phyloP scores from a whole-genome alignment of 2,329 filamentous ascomycete species.

The Colletotrichum viniferum region DNA sequence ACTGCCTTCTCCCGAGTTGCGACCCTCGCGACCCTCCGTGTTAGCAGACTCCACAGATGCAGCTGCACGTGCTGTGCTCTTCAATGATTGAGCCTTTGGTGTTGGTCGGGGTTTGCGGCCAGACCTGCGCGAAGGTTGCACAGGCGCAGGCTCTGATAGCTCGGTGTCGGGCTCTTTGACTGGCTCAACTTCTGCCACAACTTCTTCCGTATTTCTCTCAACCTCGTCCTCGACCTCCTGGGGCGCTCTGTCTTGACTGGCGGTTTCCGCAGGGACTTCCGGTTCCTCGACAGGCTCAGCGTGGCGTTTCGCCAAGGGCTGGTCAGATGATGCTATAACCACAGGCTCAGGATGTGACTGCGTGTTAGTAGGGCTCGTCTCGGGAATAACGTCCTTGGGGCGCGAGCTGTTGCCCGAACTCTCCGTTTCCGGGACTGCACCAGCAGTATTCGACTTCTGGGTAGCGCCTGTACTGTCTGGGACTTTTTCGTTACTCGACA shows the following conservation, averaged over 20 bases:
- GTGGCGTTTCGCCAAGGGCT: background rate
- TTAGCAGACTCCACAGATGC: background rate
- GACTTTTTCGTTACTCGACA: conserved; percentile 16
- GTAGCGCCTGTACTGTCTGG: conserved; percentile 14
- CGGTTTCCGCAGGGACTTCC: background rate
- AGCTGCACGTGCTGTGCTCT: background rate
- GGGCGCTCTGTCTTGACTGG: background rate
- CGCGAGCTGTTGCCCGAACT: conserved; percentile 18
- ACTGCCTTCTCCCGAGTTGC: background rate
- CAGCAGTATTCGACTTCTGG: background rate
- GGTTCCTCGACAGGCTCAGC: background rate
- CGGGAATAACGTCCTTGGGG: conserved; percentile 29
- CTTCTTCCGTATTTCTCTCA: background rate
- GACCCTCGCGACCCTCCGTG: background rate
- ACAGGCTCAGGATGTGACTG: background rate
- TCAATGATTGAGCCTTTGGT: conserved; percentile 1
- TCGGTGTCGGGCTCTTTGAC: background rate
- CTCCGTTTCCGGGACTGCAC: background rate
- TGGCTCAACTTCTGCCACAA: background rate
- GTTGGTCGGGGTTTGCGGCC: conserved; percentile 8
- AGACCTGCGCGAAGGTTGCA: conserved; percentile 9
- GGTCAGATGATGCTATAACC: background rate
- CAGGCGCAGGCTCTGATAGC: background rate
- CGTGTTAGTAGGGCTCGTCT: conserved; percentile 31
- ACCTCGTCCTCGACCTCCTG: background rate